Conservation (phyloP, 495 filamentous ascomycete genomes). For the Aspergillus campestris region DNA sequence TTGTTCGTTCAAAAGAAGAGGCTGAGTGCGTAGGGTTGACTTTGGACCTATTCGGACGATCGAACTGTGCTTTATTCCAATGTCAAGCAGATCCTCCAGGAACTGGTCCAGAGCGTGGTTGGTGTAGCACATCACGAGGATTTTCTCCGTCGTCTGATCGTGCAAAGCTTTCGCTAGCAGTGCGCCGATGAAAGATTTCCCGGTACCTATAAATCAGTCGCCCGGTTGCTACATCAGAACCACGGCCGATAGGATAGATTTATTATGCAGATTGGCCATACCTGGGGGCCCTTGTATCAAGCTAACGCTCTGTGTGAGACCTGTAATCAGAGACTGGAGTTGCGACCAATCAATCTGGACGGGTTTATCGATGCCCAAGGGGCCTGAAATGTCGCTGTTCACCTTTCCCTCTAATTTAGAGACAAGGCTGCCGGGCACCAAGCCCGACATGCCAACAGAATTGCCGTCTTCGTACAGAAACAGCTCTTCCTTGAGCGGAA, state of each 20-base stretch:
- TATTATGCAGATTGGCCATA: conserved; percentile 18
- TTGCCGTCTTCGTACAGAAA: conserved; percentile 25
- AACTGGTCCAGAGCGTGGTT: conserved; percentile 79
- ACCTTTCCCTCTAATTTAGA: conserved; percentile 8
- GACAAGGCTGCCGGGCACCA: conserved; percentile 16
- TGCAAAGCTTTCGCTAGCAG: conserved; percentile 52
- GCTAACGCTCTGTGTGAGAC: conserved; percentile 47
- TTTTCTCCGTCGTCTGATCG: conserved; percentile 40
- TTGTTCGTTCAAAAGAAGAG: conserved; percentile 43
- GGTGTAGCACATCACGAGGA: conserved; percentile 56
- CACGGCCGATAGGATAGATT: background rate
- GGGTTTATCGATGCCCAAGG: conserved; percentile 20
- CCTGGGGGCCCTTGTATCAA: conserved; percentile 73
- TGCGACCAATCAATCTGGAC: conserved; percentile 53
- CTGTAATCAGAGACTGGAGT: conserved; percentile 44
- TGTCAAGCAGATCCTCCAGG: conserved; percentile 56
- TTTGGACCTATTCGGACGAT: conserved; percentile 67
- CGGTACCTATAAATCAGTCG: conserved; percentile 48
- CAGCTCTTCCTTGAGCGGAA: conserved; percentile 46
- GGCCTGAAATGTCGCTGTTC: conserved; percentile 12
- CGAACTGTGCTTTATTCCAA: conserved; percentile 42
- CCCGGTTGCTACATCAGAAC: background rate
- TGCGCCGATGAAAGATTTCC: conserved; percentile 72
- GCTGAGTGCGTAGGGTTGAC: conserved; percentile 40
- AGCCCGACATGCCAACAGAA: conserved; percentile 7